Evolutionary conservation across 2,329 filamentous ascomycete genomes (phyloP).

Genomic region (Aspergillus sp.): DNA sequence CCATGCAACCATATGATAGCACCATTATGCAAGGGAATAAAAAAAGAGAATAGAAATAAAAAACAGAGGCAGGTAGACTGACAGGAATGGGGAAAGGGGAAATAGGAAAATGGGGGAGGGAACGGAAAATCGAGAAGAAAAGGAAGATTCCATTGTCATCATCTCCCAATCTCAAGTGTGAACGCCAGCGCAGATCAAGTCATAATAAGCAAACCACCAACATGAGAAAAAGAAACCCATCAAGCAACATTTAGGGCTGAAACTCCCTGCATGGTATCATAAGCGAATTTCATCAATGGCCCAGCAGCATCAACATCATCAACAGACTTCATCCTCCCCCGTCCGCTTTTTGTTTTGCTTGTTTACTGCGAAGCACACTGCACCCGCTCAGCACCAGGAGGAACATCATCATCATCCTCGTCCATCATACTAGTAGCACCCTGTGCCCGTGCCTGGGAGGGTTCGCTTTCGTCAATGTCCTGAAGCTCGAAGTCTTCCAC

Average conservation of each 20-base stretch:
- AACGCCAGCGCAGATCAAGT: constrained; percentile 26
- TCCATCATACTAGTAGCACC: constrained; percentile 57
- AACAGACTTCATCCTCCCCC: constrained; percentile 5
- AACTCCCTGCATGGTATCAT: constrained; percentile 28
- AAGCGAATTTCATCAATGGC: constrained; percentile 27
- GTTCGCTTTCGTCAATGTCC: constrained; percentile 65
- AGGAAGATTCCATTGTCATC: constrained; percentile 18
- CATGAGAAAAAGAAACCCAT: constrained; percentile 16
- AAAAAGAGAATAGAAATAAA: constrained; percentile 7
- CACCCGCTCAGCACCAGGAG: constrained; percentile 42
- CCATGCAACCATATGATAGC: constrained; percentile 10
- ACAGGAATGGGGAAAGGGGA: no score
- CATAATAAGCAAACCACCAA: constrained; percentile 16
- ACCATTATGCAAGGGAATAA: constrained; percentile 17
- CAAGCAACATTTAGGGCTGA: constrained; percentile 12
- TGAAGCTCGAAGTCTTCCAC: constrained; percentile 82
- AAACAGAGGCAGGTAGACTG: neutral
- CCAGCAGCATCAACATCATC: constrained; percentile 14
- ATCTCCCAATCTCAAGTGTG: constrained; percentile 22
- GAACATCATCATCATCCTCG: constrained; percentile 58
- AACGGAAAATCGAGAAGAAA: constrained; percentile 10
- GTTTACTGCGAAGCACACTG: constrained; percentile 46
- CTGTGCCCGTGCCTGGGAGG: constrained; percentile 57
- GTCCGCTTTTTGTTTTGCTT: neutral
- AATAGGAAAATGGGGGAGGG: constrained; percentile 10